phyloP scores from a whole-genome alignment of 164 flowering plant species.

The Sedum album region DNA sequence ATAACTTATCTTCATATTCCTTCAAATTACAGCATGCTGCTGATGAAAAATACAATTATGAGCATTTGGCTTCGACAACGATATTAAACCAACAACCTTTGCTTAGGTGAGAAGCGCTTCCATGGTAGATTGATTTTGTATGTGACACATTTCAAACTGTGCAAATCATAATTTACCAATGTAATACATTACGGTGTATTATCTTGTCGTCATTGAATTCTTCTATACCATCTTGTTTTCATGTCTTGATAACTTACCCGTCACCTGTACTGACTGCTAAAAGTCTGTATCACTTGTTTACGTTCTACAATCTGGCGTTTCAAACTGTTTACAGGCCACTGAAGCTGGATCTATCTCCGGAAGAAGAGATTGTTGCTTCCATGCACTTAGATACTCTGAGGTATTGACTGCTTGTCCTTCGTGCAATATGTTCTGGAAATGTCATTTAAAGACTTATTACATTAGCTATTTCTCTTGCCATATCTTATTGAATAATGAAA shows the following conservation, averaged over 20 bases:
- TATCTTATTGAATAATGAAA: neutral
- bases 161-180: neutral
- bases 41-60: constrained; percentile 95
- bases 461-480: neutral
- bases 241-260: neutral
- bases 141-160: constrained; percentile 1
- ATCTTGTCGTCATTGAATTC: neutral
- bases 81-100: constrained; percentile 85
- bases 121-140: neutral
- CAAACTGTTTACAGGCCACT: constrained; percentile 43
- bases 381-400: constrained; percentile 86
- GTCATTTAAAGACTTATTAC: neutral
- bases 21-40: constrained; percentile 86
- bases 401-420: constrained; percentile 21
- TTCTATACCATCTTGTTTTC: neutral
- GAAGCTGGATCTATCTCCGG: constrained; percentile 78
- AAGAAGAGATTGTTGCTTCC: constrained; percentile 80
- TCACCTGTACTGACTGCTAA: neutral
- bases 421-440: neutral
- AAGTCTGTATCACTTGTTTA: neutral
- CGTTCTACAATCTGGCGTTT: neutral
- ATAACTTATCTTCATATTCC: constrained; percentile 1
- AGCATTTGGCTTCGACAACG: constrained; percentile 67
- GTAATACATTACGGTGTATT: neutral
- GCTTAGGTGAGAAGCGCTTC: constrained; percentile 48